Conservation (phyloP, 805 yeast species). For the Candida hungchunana region DNA sequence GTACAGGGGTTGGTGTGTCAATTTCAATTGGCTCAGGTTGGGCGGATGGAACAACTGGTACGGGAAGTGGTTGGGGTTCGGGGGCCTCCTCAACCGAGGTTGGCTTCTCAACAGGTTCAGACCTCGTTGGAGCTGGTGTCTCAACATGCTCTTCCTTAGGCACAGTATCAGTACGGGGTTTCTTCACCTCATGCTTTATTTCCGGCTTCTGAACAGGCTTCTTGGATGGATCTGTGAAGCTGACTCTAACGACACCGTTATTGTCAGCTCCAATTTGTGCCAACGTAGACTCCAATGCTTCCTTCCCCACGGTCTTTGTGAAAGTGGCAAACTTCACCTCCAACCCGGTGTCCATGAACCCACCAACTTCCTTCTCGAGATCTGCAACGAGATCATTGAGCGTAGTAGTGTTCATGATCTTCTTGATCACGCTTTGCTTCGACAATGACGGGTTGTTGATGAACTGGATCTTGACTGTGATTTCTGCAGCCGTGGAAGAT, state of each 20-base stretch:
- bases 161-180: background rate
- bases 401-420: conserved; percentile 16
- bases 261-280: conserved; percentile 23
- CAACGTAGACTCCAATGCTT: conserved; percentile 10
- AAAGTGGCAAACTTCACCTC: conserved; percentile 21
- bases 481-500: conserved; percentile 3
- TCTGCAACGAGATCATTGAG: conserved; percentile 15
- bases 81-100: too few relatives aligned
- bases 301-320: conserved; percentile 16
- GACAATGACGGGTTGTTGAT: conserved; percentile 21
- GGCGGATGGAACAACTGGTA: background rate
- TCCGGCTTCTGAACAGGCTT: background rate
- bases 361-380: conserved; percentile 18
- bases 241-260: conserved; percentile 25
- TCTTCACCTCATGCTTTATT: background rate
- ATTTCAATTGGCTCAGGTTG: background rate
- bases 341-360: conserved; percentile 14
- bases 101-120: background rate
- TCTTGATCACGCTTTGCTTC: conserved; percentile 24
- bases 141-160: background rate
- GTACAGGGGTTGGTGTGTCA: conserved; percentile 2
- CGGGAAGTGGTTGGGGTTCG: background rate
- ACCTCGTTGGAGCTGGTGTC: background rate
- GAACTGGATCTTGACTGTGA: conserved; percentile 31
- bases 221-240: conserved; percentile 7